Percentiles rank a stretch among this genome's conserved stretches.
Evolutionary conservation across 805 yeast genomes (phyloP).

Genomic region (Candida verbasci): DNA sequence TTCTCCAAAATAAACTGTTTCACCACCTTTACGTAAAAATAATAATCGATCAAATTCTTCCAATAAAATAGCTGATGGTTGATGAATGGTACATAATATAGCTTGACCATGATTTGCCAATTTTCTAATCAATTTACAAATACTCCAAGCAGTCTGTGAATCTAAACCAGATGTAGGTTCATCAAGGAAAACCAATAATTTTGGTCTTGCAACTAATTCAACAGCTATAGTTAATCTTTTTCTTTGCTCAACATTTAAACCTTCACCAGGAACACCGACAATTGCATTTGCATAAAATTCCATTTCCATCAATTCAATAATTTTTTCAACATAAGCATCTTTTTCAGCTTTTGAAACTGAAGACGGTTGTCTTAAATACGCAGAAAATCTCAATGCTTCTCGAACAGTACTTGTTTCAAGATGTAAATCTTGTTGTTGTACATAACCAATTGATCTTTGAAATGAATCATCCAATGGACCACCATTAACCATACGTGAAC

Average conservation of each 20-base stretch:
- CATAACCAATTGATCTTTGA: conserved; percentile 75
- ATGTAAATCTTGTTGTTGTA: conserved; percentile 76
- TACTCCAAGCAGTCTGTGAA: conserved; percentile 33
- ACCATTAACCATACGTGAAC: conserved; percentile 60
- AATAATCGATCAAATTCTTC: conserved; percentile 69
- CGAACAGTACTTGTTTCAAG: conserved; percentile 67
- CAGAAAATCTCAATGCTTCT: conserved; percentile 68
- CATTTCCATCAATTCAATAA: conserved; percentile 66
- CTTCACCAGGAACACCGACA: conserved; percentile 72
- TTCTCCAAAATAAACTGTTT: conserved; percentile 75
- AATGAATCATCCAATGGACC: conserved; percentile 57
- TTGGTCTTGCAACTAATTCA: conserved; percentile 36
- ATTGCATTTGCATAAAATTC: conserved; percentile 65
- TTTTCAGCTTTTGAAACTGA: conserved; percentile 54
- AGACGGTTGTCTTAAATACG: conserved; percentile 67
- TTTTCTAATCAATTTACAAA: conserved; percentile 29
- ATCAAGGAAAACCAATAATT: conserved; percentile 28
- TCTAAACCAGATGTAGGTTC: conserved; percentile 39
- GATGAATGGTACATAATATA: conserved; percentile 58
- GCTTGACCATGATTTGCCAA: conserved; percentile 32
- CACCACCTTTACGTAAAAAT: conserved; percentile 65
- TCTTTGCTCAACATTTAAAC: conserved; percentile 33
- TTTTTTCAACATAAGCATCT: conserved; percentile 61
- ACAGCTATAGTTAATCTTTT: conserved; percentile 33
- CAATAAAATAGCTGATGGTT: conserved; percentile 73